phyloP scores from a whole-genome alignment of 2,329 filamentous ascomycete species.

The Helotiales sp. region DNA sequence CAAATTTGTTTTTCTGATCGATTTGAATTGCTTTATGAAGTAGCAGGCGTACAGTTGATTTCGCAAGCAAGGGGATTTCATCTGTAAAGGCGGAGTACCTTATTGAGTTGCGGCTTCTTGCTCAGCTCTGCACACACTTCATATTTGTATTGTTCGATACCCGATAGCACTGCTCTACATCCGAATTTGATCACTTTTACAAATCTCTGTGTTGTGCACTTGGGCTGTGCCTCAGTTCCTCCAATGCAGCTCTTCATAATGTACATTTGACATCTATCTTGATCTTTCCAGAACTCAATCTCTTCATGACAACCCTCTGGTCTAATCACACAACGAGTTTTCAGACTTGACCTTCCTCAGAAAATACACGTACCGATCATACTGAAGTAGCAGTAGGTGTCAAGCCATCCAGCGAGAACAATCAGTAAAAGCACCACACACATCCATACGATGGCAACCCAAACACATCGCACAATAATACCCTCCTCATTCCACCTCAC shows the following conservation, averaged over 20 bases:
- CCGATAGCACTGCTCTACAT: conserved; percentile 5
- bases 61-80: not conserved
- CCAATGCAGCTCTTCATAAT: not conserved
- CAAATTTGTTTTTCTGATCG: not conserved
- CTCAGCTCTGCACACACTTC: conserved; percentile 7
- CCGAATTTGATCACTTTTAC: conserved; percentile 4
- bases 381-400: too few relatives aligned
- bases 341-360: not conserved
- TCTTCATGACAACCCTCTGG: not conserved
- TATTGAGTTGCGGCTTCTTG: conserved; percentile 13
- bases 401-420: not conserved
- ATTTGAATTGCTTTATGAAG: not conserved
- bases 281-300: not conserved
- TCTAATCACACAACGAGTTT: not conserved
- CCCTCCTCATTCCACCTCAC: not conserved
- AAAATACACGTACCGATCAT: not conserved
- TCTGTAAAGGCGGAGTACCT: conserved; percentile 20
- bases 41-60: not conserved
- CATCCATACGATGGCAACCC: not conserved
- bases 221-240: not conserved
- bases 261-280: not conserved
- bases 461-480: too few relatives aligned
- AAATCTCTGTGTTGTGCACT: not conserved
- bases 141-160: conserved; percentile 22
- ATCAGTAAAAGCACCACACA: not conserved